phyloP scores from a whole-genome alignment of 805 yeast genomes.

The Ascoidea rubescens region DNA sequence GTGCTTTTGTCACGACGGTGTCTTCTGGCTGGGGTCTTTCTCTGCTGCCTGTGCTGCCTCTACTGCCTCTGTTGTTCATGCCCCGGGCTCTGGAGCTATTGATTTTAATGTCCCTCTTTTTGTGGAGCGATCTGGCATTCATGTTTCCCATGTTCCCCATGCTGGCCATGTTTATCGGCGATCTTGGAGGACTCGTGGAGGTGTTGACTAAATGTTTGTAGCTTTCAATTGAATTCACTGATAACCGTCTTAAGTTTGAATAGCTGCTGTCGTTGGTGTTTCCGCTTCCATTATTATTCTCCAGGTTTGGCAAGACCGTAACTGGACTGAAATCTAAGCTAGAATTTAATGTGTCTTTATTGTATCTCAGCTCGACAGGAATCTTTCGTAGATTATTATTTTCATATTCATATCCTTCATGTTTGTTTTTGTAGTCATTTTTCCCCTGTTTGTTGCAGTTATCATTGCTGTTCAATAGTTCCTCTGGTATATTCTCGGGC shows the following conservation, averaged over 20 bases:
- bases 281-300: background rate
- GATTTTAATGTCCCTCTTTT: background rate
- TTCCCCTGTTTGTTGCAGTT: too few relatives aligned
- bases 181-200: too few relatives aligned
- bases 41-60: background rate
- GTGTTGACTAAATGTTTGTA: too few relatives aligned
- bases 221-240: too few relatives aligned
- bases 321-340: background rate
- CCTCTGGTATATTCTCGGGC: background rate
- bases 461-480: background rate
- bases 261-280: background rate
- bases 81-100: background rate
- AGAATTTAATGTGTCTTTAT: background rate
- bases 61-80: background rate
- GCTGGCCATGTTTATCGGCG: too few relatives aligned
- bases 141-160: background rate
- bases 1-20: slow-evolving; percentile 10
- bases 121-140: background rate
- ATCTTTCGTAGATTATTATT: too few relatives aligned
- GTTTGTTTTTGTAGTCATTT: background rate
- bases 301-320: background rate
- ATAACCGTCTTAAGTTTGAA: background rate
- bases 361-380: background rate
- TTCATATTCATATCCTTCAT: background rate
- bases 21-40: background rate